These are phyloP conservation scores for Talaromyces pinophilus DNA, from an alignment of 2,329 filamentous ascomycete genomes.

Conservation along the genomic window DNA sequence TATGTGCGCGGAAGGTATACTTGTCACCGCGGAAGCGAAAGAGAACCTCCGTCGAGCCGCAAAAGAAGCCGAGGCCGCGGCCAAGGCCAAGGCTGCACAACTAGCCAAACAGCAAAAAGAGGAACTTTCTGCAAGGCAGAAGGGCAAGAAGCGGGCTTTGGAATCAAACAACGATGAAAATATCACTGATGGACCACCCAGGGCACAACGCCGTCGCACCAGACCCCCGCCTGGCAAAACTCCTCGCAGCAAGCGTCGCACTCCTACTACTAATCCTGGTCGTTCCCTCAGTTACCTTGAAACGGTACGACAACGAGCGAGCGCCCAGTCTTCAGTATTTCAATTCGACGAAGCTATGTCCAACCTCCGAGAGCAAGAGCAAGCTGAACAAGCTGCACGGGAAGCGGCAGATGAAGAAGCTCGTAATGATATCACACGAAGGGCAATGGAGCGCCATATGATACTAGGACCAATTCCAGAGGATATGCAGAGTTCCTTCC, in stretches of 20 bases:
- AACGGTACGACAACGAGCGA: background rate
- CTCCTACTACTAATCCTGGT: conserved; percentile 7
- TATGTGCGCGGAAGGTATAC: conserved; percentile 18
- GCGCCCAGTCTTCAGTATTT: conserved; percentile 10
- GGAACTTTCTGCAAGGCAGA: conserved; percentile 10
- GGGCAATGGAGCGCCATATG: conserved; percentile 19
- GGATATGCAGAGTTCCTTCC: conserved; percentile 4
- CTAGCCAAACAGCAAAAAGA: background rate
- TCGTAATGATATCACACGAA: conserved; percentile 11
- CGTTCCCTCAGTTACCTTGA: conserved; percentile 6
- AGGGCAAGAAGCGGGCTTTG: conserved; percentile 19
- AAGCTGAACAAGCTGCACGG: conserved; percentile 11
- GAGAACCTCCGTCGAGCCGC: conserved; percentile 3
- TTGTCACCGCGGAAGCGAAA: conserved; percentile 2
- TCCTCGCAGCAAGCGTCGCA: conserved; percentile 13
- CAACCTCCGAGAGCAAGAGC: conserved; percentile 12
- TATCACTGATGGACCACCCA: conserved; percentile 11
- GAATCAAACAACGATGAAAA: conserved; percentile 14
- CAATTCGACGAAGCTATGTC: conserved; percentile 18
- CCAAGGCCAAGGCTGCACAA: background rate
- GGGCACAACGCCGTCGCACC: conserved; percentile 15
- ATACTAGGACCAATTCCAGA: conserved; percentile 17
- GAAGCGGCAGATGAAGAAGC: conserved; percentile 16
- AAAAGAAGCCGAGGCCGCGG: background rate
- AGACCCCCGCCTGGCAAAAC: conserved; percentile 2